Evolutionary conservation across 208 protist genomes (phyloP), one percentile per base, ranked within the genome.

Genomic region (Naegleria gruberi): DNA sequence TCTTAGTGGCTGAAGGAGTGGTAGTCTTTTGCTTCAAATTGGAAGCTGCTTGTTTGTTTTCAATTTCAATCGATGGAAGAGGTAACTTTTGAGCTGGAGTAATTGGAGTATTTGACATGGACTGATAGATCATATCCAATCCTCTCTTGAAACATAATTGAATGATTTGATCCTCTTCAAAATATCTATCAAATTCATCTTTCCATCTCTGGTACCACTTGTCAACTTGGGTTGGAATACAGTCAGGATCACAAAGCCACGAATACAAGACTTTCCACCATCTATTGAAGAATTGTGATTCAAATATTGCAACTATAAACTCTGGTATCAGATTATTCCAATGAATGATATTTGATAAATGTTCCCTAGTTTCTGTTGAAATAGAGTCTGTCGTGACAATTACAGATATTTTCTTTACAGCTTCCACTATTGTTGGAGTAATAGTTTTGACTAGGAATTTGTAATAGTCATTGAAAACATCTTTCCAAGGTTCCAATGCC

Each of bases 81-180:
- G n/a, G 77, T 44, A 83, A 23, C 77, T 41, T 83, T 7, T 83
- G 77, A 37, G 30, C 26, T 37, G 65, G 65, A 44, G 34, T 15
- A 30, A 88, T 65, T 40, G 42, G 30, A 42, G 57, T 43, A 43
- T 42, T 42, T 2, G 43, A 65, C 6, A 65, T 4, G 1, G 84
- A 44, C 42, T 88, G 84, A 88, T 88, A n/a, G 5, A 88, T 88
- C 84, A 88, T 88, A 41, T 88, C 45, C 30, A 65, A 17, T 26
- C 45, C 84, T 30, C 34, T 51, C 1, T 51, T 41, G 12, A 47
- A 57, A 40, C 12, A 30, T n/a, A 8, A 15, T 30, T 88, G 19
- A 43, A 88, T 65, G 0, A 15, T 88, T 73, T 65, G 40, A 42
- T 65, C 26, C 23, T 57, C 46, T 19, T 17, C 8, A 7, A 85